A percentile compares a stretch with the other conserved stretches of the same genome.
Conservation (phyloP, 495 filamentous ascomycete genomes). For the Penicillium dipodomyicola region DNA sequence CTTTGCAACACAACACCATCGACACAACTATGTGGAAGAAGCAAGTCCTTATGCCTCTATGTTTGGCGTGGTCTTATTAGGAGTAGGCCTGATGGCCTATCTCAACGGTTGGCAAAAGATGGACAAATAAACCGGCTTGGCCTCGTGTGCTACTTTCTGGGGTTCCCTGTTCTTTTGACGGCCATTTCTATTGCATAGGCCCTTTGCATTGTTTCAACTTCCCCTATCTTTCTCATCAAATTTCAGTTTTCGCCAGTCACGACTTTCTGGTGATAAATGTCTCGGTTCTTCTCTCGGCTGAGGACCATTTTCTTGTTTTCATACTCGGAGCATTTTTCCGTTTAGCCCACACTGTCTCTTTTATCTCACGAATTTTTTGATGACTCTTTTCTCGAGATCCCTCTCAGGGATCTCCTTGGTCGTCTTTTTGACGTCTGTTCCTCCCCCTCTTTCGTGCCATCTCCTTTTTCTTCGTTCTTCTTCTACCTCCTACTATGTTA, state of each 20-base stretch:
- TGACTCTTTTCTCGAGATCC: conserved; percentile 2
- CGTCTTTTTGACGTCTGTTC: conserved; percentile 3
- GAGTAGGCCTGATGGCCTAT: conserved; percentile 90
- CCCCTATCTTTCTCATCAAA: conserved; percentile 28
- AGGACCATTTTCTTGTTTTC: conserved; percentile 18
- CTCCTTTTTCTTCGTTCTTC: conserved; percentile 15
- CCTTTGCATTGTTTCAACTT: conserved; percentile 31
- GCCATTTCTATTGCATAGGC: conserved; percentile 24
- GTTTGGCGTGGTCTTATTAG: conserved; percentile 83
- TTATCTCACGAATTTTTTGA: conserved; percentile 13
- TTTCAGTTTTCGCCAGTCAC: conserved; percentile 38
- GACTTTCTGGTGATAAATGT: conserved; percentile 38
- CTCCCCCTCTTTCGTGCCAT: conserved; percentile 8
- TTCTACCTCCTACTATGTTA: conserved; percentile 18
- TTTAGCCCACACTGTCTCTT: conserved; percentile 29
- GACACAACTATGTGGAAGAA: conserved; percentile 52
- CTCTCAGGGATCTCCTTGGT: not conserved
- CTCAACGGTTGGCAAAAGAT: conserved; percentile 82
- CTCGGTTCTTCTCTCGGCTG: conserved; percentile 26
- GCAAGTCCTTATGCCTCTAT: conserved; percentile 82
- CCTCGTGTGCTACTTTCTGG: conserved; percentile 18
- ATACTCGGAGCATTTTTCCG: conserved; percentile 20
- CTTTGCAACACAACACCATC: conserved; percentile 40
- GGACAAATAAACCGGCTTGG: conserved; percentile 49
- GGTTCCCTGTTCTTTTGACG: conserved; percentile 18